Conservation (phyloP, 2,329 filamentous ascomycete genomes). For the Ascochyta clinopodiicola region DNA sequence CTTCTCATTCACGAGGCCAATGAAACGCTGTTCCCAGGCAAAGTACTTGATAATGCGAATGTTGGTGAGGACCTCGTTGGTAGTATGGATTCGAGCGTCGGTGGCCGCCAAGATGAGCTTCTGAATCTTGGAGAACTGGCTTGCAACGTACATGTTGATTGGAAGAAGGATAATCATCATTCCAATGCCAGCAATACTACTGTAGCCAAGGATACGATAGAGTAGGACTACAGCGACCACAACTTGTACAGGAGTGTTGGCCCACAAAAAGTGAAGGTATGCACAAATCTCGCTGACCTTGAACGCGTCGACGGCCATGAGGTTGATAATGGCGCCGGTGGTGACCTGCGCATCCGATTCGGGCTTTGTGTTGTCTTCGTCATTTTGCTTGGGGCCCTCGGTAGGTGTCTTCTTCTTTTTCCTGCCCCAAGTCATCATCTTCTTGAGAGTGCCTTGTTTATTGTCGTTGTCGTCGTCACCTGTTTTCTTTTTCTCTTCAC, state of each 20-base stretch:
- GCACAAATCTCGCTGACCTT: slow-evolving; percentile 95
- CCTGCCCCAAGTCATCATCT: slow-evolving; percentile 63
- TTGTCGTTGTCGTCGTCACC: slow-evolving; percentile 50
- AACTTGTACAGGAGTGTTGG: slow-evolving; percentile 87
- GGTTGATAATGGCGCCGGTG: slow-evolving; percentile 96
- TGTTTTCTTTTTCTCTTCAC: slow-evolving; percentile 58
- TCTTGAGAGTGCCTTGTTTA: slow-evolving; percentile 49
- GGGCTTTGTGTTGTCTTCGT: slow-evolving; percentile 34
- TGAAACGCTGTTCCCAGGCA: slow-evolving; percentile 94
- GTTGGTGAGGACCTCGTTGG: slow-evolving; percentile 95
- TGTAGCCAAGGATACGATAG: slow-evolving; percentile 88
- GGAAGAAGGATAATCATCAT: slow-evolving; percentile 90
- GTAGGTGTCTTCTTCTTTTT: slow-evolving; percentile 59
- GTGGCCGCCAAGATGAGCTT: slow-evolving; percentile 92
- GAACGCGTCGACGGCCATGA: slow-evolving; percentile 99
- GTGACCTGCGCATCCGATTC: slow-evolving; percentile 77
- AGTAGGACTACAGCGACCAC: slow-evolving; percentile 80
- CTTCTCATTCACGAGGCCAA: slow-evolving; percentile 87
- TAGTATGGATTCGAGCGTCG: slow-evolving; percentile 93
- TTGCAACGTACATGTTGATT: slow-evolving; percentile 87
- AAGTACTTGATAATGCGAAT: slow-evolving; percentile 99
- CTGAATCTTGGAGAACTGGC: slow-evolving; percentile 83
- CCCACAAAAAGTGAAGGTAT: slow-evolving; percentile 95
- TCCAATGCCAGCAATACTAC: slow-evolving; percentile 89
- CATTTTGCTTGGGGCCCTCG: slow-evolving; percentile 51